Evolutionary conservation across 768 basidiomycete species (phyloP), one percentile per base, ranked within the genome.

Genomic region (Mycena polygramma): DNA sequence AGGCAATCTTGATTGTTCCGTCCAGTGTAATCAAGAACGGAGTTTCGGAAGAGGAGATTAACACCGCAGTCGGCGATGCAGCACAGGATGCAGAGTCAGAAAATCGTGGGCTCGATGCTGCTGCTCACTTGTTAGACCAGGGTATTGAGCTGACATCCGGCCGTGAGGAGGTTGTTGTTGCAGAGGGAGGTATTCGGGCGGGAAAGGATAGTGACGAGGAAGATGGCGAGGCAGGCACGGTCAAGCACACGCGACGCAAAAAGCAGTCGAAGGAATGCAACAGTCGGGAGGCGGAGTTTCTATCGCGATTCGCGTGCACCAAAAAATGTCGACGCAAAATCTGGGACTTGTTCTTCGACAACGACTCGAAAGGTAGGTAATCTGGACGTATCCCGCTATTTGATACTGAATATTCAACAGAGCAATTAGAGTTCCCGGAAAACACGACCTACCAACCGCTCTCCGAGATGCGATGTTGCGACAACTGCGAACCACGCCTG

Each of bases 1-100:
- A 75, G 60, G 69, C 66, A 19, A 74, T 75, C 43, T 60, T 75
- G 20, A 55, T 71, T 39, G 51, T 75, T 46, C 39, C 53, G 8
- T 7, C 59, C 2, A 62, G 26, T 17, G 45, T 58, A 1, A 39
- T 72, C 11, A 69, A 72, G 55, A 69, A 69, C 11, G 63, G 71
- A 6, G 30, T 65, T 10, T n/a, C 63, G 4, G 63, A 57, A 17
- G 13, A 13, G 54, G 63, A 65, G 0, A 37, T 57, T 17, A 35
- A 48, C 10, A 3, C 15, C 14, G 26, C 53, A n/a, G 14, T 55
- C 24, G n/a, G 14, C 6, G 20, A 4, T 6, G 54, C 63, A 19
- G 15, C 63, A 19, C 10, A 55, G 30, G 54, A 55, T 37, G 53
- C 43, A 9, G 63, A 65, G 20, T 48, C 63, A 24, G 54, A 65